Evolutionary conservation across 106 monocot genomes (phyloP).

Genomic region (Alisma plantagoaquatica): DNA sequence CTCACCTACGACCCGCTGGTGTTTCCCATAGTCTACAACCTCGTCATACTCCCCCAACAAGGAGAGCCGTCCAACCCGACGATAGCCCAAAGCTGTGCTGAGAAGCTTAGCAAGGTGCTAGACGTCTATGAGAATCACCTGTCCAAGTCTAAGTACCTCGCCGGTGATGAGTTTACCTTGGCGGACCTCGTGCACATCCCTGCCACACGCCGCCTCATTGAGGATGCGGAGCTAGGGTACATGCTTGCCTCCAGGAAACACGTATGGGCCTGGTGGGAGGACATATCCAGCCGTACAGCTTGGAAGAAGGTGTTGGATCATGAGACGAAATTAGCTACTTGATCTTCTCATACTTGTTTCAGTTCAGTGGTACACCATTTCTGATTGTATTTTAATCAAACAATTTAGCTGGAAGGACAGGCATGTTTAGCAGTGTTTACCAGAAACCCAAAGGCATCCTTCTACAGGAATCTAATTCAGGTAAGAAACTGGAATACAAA

Average conservation of each 20-base stretch:
- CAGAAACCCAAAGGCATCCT: too few relatives aligned
- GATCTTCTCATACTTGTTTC: too few relatives aligned
- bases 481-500: too few relatives aligned
- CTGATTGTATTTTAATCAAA: too few relatives aligned
- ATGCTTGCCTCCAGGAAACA: conserved; percentile 15
- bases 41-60: conserved; percentile 14
- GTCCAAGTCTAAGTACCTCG: conserved; percentile 25
- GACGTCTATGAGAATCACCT: conserved; percentile 28
- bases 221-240: conserved; percentile 1
- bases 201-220: conserved; percentile 8
- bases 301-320: conserved; percentile 25
- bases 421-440: too few relatives aligned
- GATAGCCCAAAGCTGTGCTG: background rate
- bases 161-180: conserved; percentile 28
- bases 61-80: conserved; percentile 13
- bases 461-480: too few relatives aligned
- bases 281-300: conserved; percentile 14
- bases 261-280: conserved; percentile 40
- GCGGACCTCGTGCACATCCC: conserved; percentile 23
- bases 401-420: too few relatives aligned
- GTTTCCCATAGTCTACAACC: conserved; percentile 29
- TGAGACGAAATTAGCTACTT: too few relatives aligned
- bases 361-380: too few relatives aligned
- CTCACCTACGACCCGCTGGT: conserved; percentile 26
- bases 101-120: conserved; percentile 25